Evolutionary conservation across 169 alveolate species (phyloP).

Genomic region (Cryptosporidium sp.): DNA sequence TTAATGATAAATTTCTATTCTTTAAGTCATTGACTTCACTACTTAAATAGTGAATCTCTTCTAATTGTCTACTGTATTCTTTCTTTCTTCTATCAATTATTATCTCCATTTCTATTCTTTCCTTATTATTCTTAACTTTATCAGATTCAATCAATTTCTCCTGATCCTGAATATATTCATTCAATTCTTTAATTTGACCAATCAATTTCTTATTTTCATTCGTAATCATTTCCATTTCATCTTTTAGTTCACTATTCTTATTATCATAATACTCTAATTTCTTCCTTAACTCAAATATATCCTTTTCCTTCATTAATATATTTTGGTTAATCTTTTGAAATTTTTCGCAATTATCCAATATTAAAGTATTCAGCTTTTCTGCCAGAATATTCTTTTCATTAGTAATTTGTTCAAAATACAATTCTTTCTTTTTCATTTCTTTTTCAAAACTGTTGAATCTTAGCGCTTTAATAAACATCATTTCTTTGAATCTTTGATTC

Average conservation of each 20-base stretch:
- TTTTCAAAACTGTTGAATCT: background rate
- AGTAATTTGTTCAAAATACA: background rate
- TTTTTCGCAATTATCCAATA: constrained; percentile 7
- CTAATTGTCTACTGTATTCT: constrained; percentile 29
- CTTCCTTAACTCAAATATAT: constrained; percentile 30
- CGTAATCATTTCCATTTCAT: background rate
- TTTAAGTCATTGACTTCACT: constrained; percentile 1
- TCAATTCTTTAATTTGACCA: constrained; percentile 19
- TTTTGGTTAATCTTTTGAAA: background rate
- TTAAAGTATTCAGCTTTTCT: constrained; percentile 27
- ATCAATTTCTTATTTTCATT: constrained; percentile 12
- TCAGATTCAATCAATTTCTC: constrained; percentile 11
- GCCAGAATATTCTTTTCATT: constrained; percentile 10
- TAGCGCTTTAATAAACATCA: background rate
- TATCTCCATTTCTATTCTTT: constrained; percentile 35
- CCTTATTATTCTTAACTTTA: constrained; percentile 2
- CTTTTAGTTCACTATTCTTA: constrained; percentile 11
- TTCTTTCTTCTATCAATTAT: constrained; percentile 29
- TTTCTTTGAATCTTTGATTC: background rate
- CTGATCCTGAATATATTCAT: background rate
- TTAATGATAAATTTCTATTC: background rate
- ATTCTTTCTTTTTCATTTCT: background rate
- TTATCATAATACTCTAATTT: constrained; percentile 29
- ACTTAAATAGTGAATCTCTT: constrained; percentile 32
- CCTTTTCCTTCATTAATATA: constrained; percentile 27